phyloP scores from a whole-genome alignment of 306 rosid genomes.

The Oemleria cerasiformis region DNA sequence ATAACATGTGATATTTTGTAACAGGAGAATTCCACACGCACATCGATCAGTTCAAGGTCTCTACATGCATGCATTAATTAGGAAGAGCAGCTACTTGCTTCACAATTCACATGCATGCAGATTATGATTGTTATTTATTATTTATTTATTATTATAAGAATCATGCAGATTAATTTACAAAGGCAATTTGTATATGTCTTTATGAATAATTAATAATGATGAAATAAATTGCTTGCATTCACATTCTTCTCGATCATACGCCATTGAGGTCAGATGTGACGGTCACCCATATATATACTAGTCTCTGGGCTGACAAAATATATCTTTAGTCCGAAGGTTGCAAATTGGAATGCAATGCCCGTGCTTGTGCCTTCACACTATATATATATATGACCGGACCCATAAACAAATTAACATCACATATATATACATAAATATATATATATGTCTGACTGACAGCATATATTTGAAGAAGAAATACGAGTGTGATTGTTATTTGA shows the following conservation, averaged over 20 bases:
- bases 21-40: too few species aligned
- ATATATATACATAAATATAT: not conserved
- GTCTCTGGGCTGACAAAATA: not conserved
- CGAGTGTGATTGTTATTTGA: not conserved
- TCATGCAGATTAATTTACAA: too few species aligned
- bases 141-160: too few species aligned
- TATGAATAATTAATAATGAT: not conserved
- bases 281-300: too few species aligned
- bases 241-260: not conserved
- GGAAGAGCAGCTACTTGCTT: too few species aligned
- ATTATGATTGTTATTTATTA: too few species aligned
- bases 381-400: too few species aligned
- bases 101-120: too few species aligned
- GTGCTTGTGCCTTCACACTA: not conserved
- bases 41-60: too few species aligned
- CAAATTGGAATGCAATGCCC: not conserved
- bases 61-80: too few species aligned
- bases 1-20: too few species aligned
- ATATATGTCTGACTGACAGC: not conserved
- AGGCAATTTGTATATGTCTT: too few species aligned
- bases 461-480: not conserved
- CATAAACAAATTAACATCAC: not conserved
- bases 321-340: not conserved
- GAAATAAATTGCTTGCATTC: constrained; percentile 2
- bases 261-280: not conserved